These are phyloP conservation scores for Epichloe sp. DNA, from an alignment of 2,329 filamentous ascomycete genomes.

Conservation along the genomic window DNA sequence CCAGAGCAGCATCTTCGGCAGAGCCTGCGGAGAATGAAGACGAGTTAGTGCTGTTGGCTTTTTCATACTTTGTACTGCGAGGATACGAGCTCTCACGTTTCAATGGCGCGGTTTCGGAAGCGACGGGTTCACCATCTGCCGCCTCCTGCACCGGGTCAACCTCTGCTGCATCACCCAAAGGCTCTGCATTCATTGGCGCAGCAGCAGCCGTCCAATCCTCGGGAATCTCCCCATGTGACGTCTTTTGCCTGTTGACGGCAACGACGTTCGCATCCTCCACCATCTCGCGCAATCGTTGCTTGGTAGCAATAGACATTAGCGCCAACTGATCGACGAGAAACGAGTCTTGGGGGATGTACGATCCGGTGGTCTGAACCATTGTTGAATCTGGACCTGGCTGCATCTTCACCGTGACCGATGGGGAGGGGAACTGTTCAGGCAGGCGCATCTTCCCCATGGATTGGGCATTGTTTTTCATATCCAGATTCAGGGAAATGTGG, in stretches of 20 bases:
- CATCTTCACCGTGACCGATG: constrained; percentile 39
- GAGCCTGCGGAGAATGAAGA: constrained; percentile 19
- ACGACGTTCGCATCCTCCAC: constrained; percentile 65
- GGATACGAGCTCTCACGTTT: constrained; percentile 40
- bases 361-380: constrained; percentile 48
- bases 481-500: constrained; percentile 41
- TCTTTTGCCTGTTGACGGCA: constrained; percentile 57
- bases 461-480: constrained; percentile 34
- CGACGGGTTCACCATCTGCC: constrained; percentile 31
- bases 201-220: constrained; percentile 65
- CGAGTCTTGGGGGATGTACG: constrained; percentile 62
- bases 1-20: constrained; percentile 20
- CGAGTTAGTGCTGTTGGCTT: background rate
- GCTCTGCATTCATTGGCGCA: constrained; percentile 31
- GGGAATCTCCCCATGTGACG: constrained; percentile 69
- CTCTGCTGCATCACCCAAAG: constrained; percentile 13
- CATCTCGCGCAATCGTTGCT: constrained; percentile 63
- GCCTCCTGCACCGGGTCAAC: constrained; percentile 11
- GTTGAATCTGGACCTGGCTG: constrained; percentile 49
- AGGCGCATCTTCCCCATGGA: constrained; percentile 35
- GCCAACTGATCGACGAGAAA: constrained; percentile 71
- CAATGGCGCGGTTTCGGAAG: constrained; percentile 36
- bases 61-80: background rate
- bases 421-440: constrained; percentile 35
- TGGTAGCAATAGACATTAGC: constrained; percentile 68